Base-by-base conservation (phyloP, 495 filamentous ascomycete genomes). In the Penicillium canescens region DNA sequence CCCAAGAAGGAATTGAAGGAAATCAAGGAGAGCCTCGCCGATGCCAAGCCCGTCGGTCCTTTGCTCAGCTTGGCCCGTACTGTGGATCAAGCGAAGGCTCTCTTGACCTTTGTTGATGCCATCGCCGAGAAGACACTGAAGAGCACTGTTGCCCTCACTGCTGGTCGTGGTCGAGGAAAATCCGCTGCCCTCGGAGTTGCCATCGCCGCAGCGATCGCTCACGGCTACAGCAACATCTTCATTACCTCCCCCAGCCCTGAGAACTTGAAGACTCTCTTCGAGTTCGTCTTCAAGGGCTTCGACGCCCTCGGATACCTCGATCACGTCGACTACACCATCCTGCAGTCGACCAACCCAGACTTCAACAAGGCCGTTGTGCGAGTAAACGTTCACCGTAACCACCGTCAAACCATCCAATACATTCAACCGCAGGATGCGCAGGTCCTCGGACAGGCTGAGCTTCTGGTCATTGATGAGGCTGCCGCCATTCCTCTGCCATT, bases 161-260 rank as follows among this genome's bases (percentile, higher is more conserved):
- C 95, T 13, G 95, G 88, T 21, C 86, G 95, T 83, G 95, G 95
- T 62, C 85, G 95, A 61, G 95, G 95, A 69, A 99, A 99, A 74
- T 98, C 94, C 16, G 95, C 95, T 31, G 92, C 93, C 34, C 79
- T 98, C 57, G 95, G 95, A 64, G 83, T 99, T 49, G 90, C 95
- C 13, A 89, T 99, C 53, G 92, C 95, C 36, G 91, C 95, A 8
- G 95, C 95, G 12, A 80, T 98, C 50, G 92, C 93, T 0, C 89
- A 97, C 63, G 95, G 95, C 16, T 99, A 99, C 66, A 96, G 90
- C 74, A 99, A 99, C 67, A 95, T 99, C 61, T 99, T 99, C 77
- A 96, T 99, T 65, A 99, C 95, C 3, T 99, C 95, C 20, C 95
- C 95, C 13, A 96, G 90, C 56, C 95, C 95, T 2, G 95, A 98